phyloP scores from a whole-genome alignment of 2,329 filamentous ascomycete genomes.

The Alternaria arborescens region DNA sequence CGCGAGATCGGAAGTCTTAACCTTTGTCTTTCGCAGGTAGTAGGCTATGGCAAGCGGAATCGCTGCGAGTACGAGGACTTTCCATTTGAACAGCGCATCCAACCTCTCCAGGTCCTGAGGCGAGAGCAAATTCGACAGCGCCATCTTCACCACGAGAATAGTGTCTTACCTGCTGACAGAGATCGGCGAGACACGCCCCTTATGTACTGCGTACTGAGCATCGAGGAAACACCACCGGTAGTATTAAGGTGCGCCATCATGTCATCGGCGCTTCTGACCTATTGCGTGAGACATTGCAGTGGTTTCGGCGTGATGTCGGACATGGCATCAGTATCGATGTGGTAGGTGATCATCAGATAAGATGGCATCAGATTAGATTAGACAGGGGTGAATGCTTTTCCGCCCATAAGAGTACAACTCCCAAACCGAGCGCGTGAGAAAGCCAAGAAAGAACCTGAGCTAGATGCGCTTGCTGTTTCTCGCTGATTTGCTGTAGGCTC shows the following conservation, averaged over 20 bases:
- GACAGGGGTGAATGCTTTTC: neutral
- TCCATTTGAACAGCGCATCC: neutral
- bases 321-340: neutral
- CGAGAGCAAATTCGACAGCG: neutral
- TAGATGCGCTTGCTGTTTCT: neutral
- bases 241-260: neutral
- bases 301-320: neutral
- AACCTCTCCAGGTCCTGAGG: neutral
- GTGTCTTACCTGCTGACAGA: neutral
- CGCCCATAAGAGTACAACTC: neutral
- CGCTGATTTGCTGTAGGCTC: neutral
- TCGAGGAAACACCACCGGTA: neutral
- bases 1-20: constrained; percentile 16
- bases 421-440: neutral
- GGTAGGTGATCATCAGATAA: constrained; percentile 8
- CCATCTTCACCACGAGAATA: neutral
- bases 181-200: neutral
- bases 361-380: constrained; percentile 11
- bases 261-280: neutral
- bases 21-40: neutral
- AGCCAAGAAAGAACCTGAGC: neutral
- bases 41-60: neutral
- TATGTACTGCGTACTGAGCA: neutral
- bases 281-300: neutral
- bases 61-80: neutral